Base-by-base conservation (phyloP, 331 rosid species). In the Acacia pycnantha region DNA sequence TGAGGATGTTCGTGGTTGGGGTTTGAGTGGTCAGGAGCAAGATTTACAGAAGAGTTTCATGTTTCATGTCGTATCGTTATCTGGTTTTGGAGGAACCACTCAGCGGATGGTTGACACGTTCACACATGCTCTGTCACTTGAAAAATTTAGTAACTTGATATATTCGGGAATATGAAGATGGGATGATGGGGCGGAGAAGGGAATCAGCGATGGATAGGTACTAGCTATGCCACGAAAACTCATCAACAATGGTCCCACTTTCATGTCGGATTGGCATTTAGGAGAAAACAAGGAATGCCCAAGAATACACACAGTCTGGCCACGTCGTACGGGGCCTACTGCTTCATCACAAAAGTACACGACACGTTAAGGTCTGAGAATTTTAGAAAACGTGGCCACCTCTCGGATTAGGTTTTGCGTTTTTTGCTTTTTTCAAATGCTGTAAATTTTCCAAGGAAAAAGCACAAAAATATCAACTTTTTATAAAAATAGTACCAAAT, bases 21-120 rank as follows among this genome's bases (percentile, higher is more conserved):
- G 56, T 83, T 86, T 87, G 86, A 84, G 83, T 83, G 89, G 87
- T 50, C 37, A 70, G 70, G 84, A 77, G 46, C 33, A 21, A 22
- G 81, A 76, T 46, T 26, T 6, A 53, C 11, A 51, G 50, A 47
- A 51, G 50, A 47, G 53, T 58, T 22, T 58, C 65, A 58, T 22
- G 61, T 35, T 81, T 61, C 84, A 79, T 64, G 77, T 68, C 64
- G 68, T 73, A 69, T 65, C 72, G 88, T 84, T 86, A 87, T 87
- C 91, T 77, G 76, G 80, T 78, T 87, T 53, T 56, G 66, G 79
- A 8, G 65, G 81, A 81, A 82, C 53, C 73, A 58, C n/a, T 77
- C 85, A 86, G 64, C 79, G 79, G 77, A 59, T 27, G 19, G 56
- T 54, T 71, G 89, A 81, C 86, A 84, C 87, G 89, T 80, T 77